Base-by-base conservation (phyloP, 202 grass and related monocot genomes). In the Zizania palustris region DNA sequence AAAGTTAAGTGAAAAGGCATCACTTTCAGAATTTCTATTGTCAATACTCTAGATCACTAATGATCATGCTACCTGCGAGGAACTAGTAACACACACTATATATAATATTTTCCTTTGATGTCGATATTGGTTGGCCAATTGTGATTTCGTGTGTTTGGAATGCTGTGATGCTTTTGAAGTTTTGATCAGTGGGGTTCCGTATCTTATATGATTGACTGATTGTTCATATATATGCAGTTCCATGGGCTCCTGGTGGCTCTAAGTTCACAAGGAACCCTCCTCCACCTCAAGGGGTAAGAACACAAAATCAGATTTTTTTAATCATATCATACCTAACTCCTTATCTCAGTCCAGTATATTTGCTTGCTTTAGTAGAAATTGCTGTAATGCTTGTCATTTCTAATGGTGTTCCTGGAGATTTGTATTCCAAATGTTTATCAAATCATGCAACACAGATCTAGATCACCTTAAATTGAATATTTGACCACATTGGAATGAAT, bases 181-280 rank as follows among this genome's bases (percentile, higher is more conserved):
- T 50, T 1, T 38, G 15, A 41, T 19, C 16, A 21, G 41, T 72
- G 9, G 56, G 33, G 28, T 16, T 18, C 20, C 4, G 21, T 63
- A 63, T 58, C 43, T 56, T 61, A 36, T 87, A 38, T 72, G 14
- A 22, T 80, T 85, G 45, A 62, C 74, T 72, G 14, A 22, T 80
- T 85, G 45, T 67, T 77, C 9, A 8, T 76, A 72, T 66, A 4
- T 85, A 61, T 87, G 67, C 86, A 93, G 93, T 97, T 65, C 93
- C 88, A 43, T 97, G 93, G 93, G 93, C 93, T 83, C 93, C 90
- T 51, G 90, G 93, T 28, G 93, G 90, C 62, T 50, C 35, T 60
- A 93, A 93, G 85, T 97, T 97, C 83, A 91, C 83, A 20, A 86
- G 93, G 74, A 97, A 97, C 66, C 90, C 90, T 71, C 90, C 93